Evolutionary conservation across 2,329 filamentous ascomycete species (phyloP), one percentile per base, ranked within the genome.

Genomic region (Pseudocercospora eumusae): DNA sequence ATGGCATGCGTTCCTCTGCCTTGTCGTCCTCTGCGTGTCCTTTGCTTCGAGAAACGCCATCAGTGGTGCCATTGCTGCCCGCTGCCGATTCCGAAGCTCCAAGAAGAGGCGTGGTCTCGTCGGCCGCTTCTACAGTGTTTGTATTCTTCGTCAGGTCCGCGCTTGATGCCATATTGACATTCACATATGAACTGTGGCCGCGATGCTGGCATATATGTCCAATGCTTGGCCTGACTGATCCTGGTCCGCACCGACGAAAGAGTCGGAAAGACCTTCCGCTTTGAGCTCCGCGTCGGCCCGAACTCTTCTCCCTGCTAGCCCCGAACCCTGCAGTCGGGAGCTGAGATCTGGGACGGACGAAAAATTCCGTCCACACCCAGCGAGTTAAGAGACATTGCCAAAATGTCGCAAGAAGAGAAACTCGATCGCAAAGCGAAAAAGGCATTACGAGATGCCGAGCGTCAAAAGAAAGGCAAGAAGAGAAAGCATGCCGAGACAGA

Each of bases 1-100:
- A 80, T n/a, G 86, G 84, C 13, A 90, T 73, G 0, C 83, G 81
- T 60, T 78, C 82, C 54, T 62, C 50, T 31, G 54, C 55, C 8
- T 33, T 11, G n/a, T 23, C 6, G 3, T 47, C 50, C 10, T 56
- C 50, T 5, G 15, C 18, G 11, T 55, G 47, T 25, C 50, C 56
- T 8, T 61, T 57, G 21, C 57, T 27, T 36, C 62, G 10, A 44
- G 36, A 56, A 47, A 62, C 56, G 53, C 45, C 49, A 47, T 61
- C 33, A 20, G 49, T 23, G 18, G 57, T 52, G 52, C 53, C 64
- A 44, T 65, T 15, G 56, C 55, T n/a, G 44, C 56, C 27, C 20
- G n/a, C 27, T 33, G 25, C 59, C 10, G 62, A 64, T 25, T 66
- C 70, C 20, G 68, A 65, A 10, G 61, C 63, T 13, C 49, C 56